Evolutionary conservation across 2,329 filamentous ascomycete genomes (phyloP).

Genomic region (Aspergillus sp.): DNA sequence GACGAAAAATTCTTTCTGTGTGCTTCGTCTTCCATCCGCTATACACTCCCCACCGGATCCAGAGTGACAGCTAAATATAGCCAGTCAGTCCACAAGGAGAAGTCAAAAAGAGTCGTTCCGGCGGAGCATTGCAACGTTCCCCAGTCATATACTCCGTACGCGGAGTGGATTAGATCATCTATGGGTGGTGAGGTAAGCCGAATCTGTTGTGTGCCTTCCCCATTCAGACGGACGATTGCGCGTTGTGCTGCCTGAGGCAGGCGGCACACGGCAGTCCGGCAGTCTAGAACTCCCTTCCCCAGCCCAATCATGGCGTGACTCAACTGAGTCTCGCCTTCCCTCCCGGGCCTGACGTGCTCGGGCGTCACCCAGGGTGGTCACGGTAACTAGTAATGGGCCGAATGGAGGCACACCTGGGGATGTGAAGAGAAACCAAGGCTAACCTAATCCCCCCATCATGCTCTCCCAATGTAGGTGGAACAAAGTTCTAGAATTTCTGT

Average conservation of each 20-base stretch:
- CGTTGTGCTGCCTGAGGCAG: slow-evolving; percentile 11
- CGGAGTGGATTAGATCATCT: slow-evolving; percentile 7
- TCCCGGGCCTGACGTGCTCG: slow-evolving; percentile 11
- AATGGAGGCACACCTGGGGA: not conserved
- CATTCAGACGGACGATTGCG: slow-evolving; percentile 12
- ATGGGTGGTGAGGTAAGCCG: slow-evolving; percentile 16
- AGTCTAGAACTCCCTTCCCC: slow-evolving; percentile 18
- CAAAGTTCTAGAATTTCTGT: slow-evolving; percentile 9
- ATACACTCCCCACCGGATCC: slow-evolving; percentile 8
- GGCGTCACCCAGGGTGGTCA: slow-evolving; percentile 2
- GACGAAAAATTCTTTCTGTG: not conserved
- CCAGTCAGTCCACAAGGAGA: not conserved
- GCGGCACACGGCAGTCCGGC: not conserved
- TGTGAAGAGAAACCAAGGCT: slow-evolving; percentile 1
- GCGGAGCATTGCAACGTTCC: slow-evolving; percentile 11
- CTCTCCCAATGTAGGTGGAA: slow-evolving; percentile 14
- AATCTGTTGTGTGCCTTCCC: not conserved
- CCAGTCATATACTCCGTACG: not conserved
- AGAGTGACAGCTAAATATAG: slow-evolving; percentile 14
- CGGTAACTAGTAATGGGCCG: not conserved
- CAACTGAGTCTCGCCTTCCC: not conserved
- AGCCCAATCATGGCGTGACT: slow-evolving; percentile 7
- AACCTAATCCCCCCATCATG: slow-evolving; percentile 7
- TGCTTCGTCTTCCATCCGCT: slow-evolving; percentile 5
- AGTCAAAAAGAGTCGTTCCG: slow-evolving; percentile 2